Conservation (phyloP, 2,329 filamentous ascomycete genomes). For the Aspergillus caelatus region DNA sequence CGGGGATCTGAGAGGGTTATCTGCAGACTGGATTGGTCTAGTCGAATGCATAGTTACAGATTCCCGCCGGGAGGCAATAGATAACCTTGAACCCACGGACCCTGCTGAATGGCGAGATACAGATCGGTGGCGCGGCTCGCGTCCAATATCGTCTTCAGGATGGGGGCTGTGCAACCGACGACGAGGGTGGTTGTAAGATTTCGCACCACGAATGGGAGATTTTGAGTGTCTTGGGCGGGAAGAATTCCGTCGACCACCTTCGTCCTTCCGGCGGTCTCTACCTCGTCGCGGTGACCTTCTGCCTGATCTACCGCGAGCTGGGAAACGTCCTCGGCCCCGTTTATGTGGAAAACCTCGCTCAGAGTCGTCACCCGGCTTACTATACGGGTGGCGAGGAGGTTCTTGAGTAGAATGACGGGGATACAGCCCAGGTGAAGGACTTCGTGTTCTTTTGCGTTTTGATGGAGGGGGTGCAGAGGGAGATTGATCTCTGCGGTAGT, state of each 20-base stretch:
- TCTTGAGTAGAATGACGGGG: constrained; percentile 29
- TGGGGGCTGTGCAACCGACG: constrained; percentile 32
- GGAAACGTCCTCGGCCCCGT: constrained; percentile 39
- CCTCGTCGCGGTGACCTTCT: constrained; percentile 39
- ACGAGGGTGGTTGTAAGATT: constrained; percentile 29
- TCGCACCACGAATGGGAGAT: constrained; percentile 35
- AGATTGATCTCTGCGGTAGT: constrained; percentile 34
- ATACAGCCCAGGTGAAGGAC: constrained; percentile 40
- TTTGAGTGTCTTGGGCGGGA: constrained; percentile 32
- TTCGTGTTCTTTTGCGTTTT: constrained; percentile 46
- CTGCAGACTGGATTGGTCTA: constrained; percentile 33
- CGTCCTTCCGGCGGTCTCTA: constrained; percentile 35
- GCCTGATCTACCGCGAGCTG: constrained; percentile 36
- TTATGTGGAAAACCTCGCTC: constrained; percentile 41
- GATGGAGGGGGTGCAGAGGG: constrained; percentile 33
- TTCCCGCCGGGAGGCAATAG: constrained; percentile 25
- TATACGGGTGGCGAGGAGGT: constrained; percentile 25
- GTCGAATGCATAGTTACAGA: constrained; percentile 32
- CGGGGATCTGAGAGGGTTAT: constrained; percentile 32
- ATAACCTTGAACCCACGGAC: constrained; percentile 37
- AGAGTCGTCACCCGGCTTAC: constrained; percentile 38
- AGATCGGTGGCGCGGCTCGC: constrained; percentile 34
- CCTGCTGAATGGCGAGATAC: constrained; percentile 38
- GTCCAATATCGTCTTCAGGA: constrained; percentile 28
- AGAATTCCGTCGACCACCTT: constrained; percentile 31